Evolutionary conservation across 495 filamentous ascomycete species (phyloP).

Genomic region (Parachaetomium inaequale): DNA sequence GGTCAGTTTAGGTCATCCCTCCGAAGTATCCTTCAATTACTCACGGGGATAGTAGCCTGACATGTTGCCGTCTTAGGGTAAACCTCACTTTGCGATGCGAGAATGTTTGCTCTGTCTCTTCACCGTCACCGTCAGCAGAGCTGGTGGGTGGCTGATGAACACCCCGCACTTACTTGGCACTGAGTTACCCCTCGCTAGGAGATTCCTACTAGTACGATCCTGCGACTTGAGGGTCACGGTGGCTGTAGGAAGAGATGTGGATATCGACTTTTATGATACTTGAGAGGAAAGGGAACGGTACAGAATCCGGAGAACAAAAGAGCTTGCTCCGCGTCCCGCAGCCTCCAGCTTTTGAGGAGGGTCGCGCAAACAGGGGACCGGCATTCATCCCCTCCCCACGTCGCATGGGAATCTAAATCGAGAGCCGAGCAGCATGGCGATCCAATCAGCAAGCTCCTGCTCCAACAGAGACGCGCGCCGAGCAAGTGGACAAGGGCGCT

Average conservation of each 20-base stretch:
- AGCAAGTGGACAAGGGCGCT: conserved; percentile 29
- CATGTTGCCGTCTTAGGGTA: conserved; percentile 14
- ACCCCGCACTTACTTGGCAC: conserved; percentile 13
- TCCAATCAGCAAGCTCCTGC: conserved; percentile 18
- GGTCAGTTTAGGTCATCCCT: conserved; percentile 13
- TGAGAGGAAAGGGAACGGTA: neutral
- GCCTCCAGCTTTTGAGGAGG: conserved; percentile 4
- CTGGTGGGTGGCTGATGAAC: neutral
- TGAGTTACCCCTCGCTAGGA: conserved; percentile 2
- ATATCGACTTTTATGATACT: neutral
- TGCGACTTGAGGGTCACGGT: neutral
- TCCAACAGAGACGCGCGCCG: conserved; percentile 10
- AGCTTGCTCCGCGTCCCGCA: neutral
- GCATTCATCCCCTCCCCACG: conserved; percentile 1
- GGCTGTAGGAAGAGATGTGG: neutral
- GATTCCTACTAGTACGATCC: neutral
- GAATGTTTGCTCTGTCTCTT: neutral
- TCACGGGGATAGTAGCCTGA: conserved; percentile 36
- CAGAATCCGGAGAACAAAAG: neutral
- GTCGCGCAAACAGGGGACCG: conserved; percentile 2
- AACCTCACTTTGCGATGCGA: neutral
- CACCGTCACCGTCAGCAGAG: neutral
- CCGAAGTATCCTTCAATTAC: conserved; percentile 2
- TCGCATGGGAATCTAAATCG: conserved; percentile 9
- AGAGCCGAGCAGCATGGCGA: conserved; percentile 3